Evolutionary conservation across 192 early-diverging fungal species (phyloP), one percentile per base, ranked within the genome.

Genomic region (Podila epicladia): DNA sequence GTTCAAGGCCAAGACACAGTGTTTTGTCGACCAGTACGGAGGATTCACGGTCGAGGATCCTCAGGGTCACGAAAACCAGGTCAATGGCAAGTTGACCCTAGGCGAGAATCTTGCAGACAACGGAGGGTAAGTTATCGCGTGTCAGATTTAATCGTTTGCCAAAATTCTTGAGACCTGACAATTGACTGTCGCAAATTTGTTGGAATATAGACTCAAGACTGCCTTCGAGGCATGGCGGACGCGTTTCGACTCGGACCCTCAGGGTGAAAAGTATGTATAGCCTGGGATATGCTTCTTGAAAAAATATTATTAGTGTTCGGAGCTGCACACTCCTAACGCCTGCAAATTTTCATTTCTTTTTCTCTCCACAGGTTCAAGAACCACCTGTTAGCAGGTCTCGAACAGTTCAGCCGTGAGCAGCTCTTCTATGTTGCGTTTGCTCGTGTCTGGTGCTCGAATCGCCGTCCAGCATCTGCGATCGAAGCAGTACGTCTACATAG

Each of bases 71-170:
- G 45, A 35, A 15, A 37, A 85, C 19, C 50, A 91, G 55, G 73
- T 93, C 55, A 86, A 93, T 55, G 92, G 92, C 19, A 71, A 74
- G 51, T 57, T 83, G 37, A 91, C 89, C 0, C 55, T 92, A 7
- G 87, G 83, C 19, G 90, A 92, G 70, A 94, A 94, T 65, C 50
- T 94, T 29, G 91, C 92, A 1, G 93, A 94, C 69, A 92, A 91
- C 77, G 91, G 89, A 2, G 93, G 93, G 9, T 55, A 55, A 24
- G 53, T 15, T 45, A 15, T 53, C 72, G 35, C 35, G 9, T 37
- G 1, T 6, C 35, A 37, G 9, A 37, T 74, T 15, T 58, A 84
- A 7, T 78, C 51, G 5, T 55, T 68, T 38, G 83, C 82, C 41
- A 45, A 45, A 45, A 6, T 37, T 37, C 35, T 37, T 37, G 35